Percentiles rank a stretch among this genome's conserved stretches.
These are phyloP conservation scores for Termitomyces sp. DNA, from an alignment of 768 basidiomycete genomes.

Conservation along the genomic window DNA sequence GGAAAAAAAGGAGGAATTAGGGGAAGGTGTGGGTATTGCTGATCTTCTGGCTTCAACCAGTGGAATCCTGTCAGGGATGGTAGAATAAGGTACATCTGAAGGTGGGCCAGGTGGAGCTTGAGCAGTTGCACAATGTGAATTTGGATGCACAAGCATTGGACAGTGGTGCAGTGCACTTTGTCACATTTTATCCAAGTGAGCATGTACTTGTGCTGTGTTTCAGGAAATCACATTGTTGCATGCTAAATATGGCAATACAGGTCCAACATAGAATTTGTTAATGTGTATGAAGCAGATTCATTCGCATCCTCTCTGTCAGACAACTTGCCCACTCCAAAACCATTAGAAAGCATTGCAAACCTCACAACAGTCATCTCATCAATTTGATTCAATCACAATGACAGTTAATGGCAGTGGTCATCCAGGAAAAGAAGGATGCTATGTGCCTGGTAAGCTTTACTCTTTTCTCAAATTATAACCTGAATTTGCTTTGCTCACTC, in stretches of 20 bases:
- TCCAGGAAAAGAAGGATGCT: conserved; percentile 84
- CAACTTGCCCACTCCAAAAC: conserved; percentile 52
- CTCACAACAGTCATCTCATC: conserved; percentile 83
- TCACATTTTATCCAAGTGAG: conserved; percentile 86
- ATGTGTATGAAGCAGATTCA: conserved; percentile 72
- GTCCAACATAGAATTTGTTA: conserved; percentile 88
- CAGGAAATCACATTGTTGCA: conserved; percentile 34
- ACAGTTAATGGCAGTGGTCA: conserved; percentile 86
- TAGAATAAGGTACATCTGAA: conserved; percentile 30
- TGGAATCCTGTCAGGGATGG: conserved; percentile 45
- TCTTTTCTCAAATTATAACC: background rate
- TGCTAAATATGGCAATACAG: conserved; percentile 33
- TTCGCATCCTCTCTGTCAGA: conserved; percentile 20
- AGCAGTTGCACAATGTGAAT: conserved; percentile 89
- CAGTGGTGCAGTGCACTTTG: conserved; percentile 68
- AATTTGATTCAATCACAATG: conserved; percentile 82
- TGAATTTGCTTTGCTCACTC: background rate
- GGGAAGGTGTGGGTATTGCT: conserved; percentile 37
- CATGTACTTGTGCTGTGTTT: conserved; percentile 81
- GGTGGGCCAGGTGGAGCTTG: conserved; percentile 67
- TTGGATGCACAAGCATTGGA: conserved; percentile 60
- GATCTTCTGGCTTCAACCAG: conserved; percentile 57
- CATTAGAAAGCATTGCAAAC: conserved; percentile 80
- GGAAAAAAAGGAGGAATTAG: conserved; percentile 31
- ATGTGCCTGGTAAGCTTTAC: conserved; percentile 70